Conservation (phyloP, 2,329 filamentous ascomycete genomes). For the Neopestalotiopsis sp. region DNA sequence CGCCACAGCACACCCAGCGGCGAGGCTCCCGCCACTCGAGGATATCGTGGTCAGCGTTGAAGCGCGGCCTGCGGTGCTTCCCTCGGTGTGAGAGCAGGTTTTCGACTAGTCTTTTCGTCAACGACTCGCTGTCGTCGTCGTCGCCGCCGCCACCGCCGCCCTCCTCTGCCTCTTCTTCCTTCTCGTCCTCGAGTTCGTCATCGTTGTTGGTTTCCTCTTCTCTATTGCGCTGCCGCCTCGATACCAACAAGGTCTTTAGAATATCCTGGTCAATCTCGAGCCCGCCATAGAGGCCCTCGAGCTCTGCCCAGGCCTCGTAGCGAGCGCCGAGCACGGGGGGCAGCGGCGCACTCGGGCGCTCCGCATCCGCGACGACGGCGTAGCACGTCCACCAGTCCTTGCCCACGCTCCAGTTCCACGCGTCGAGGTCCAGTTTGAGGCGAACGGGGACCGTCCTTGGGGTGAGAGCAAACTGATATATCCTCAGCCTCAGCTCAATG, state of each 20-base stretch:
- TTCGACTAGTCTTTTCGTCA: not conserved
- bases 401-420: constrained; percentile 16
- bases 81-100: not conserved
- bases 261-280: not conserved
- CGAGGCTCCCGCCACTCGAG: constrained; percentile 23
- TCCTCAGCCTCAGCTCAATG: constrained; percentile 17
- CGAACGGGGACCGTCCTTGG: constrained; percentile 14
- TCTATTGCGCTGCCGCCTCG: too few species aligned
- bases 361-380: constrained; percentile 4
- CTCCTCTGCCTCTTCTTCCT: too few species aligned
- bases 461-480: constrained; percentile 17
- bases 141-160: too few species aligned
- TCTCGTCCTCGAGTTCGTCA: not conserved
- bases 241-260: not conserved
- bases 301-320: constrained; percentile 16
- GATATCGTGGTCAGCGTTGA: constrained; percentile 22
- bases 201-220: too few species aligned
- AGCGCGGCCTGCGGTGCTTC: constrained; percentile 3
- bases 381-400: constrained; percentile 19
- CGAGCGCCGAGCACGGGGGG: constrained; percentile 3
- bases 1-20: constrained; percentile 21
- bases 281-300: not conserved
- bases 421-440: constrained; percentile 16
- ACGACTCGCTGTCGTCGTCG: not conserved
- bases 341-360: not conserved